Evolutionary conservation across 208 protist genomes (phyloP), one percentile per base, ranked within the genome.

Genomic region (Zelonia costaricensis): DNA sequence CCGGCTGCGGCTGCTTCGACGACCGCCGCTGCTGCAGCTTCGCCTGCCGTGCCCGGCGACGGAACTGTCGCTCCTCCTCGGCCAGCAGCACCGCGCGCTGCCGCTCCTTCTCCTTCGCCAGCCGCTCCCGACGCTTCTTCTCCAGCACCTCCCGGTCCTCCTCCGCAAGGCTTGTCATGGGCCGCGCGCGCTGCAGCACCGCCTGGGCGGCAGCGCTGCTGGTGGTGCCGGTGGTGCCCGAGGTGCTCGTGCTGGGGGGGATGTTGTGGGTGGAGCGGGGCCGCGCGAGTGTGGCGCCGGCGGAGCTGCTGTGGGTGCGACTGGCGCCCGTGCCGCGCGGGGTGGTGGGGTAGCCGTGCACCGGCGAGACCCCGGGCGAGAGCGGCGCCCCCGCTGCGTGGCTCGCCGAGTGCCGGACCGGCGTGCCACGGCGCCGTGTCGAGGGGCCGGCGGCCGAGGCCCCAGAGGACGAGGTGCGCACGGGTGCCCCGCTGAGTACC

Each of bases 1-100:
- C n/a, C 4, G 46, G 38, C 35, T 5, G 58, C 27, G 53, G 45
- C 40, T 13, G 60, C 56, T 0, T 13, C 33, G 10, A 10, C 33
- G 10, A 38, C 33, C 33, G 33, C 33, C 7, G 33, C 33, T 10
- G 33, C 33, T 38, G 33, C 16, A 55, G 45, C 31, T 69, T 60
- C 23, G 62, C 25, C 5, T 30, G 27, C 3, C 55, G 52, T 2
- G 64, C 62, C 2, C 71, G 70, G 8, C 58, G 57, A 15, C 56
- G 44, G 7, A 77, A 46, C 28, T 72, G 76, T 25, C 56, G 62
- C 47, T 65, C 67, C 65, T 77, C 74, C 44, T 76, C 73, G 22
- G 60, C 48, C 36, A 64, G 44, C 27, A 54, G 73, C 27, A 33
- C 36, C 12, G 33, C 42, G 0, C 62, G 54, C 45, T 79, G 62